phyloP scores from a whole-genome alignment of 2,329 filamentous ascomycete species.

The Tolypocladium endophyticum region DNA sequence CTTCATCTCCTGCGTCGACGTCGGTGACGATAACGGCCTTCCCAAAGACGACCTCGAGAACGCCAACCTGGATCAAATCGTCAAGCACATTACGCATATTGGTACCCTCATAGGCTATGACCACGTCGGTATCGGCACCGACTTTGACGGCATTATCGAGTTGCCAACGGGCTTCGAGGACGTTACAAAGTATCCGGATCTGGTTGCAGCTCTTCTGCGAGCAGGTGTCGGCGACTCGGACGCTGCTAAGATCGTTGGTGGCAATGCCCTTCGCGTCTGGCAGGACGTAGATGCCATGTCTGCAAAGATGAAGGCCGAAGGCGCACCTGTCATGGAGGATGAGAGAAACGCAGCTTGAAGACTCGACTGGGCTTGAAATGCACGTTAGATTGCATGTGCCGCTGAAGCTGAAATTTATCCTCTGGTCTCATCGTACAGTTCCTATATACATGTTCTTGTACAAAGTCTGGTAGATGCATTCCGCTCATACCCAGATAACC shows the following conservation, averaged over 20 bases:
- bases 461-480: conserved; percentile 5
- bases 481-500: background rate
- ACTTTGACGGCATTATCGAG: conserved; percentile 68
- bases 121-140: conserved; percentile 78
- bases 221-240: conserved; percentile 66
- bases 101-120: conserved; percentile 76
- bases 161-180: conserved; percentile 72
- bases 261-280: conserved; percentile 81
- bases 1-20: conserved; percentile 66
- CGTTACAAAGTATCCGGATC: conserved; percentile 69
- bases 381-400: background rate
- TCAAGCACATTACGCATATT: conserved; percentile 71
- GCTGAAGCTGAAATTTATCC: conserved; percentile 1
- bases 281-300: conserved; percentile 65
- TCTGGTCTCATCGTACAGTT: conserved; percentile 15
- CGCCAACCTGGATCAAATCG: conserved; percentile 67
- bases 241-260: conserved; percentile 63
- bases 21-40: conserved; percentile 49
- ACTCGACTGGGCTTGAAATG: background rate
- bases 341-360: conserved; percentile 14
- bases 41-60: conserved; percentile 58
- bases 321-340: conserved; percentile 44
- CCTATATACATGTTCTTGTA: conserved; percentile 20
- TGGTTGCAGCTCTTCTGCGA: conserved; percentile 64
- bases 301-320: conserved; percentile 48